phyloP scores from a whole-genome alignment of 1,284 basidiomycete species.

The Pascua guehoae region DNA sequence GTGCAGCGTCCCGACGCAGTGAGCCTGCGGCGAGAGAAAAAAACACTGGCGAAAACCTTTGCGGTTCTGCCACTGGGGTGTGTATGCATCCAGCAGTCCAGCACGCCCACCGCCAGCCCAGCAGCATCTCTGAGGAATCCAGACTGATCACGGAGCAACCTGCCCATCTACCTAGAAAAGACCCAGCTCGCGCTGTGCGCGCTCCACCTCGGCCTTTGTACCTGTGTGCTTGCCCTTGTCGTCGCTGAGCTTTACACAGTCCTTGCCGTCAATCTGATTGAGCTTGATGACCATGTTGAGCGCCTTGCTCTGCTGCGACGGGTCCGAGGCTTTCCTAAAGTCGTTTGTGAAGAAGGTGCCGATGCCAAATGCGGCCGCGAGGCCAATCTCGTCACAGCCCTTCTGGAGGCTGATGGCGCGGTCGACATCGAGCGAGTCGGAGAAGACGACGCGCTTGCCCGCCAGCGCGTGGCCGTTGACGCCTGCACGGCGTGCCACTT shows the following conservation, averaged over 20 bases:
- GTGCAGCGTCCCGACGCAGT: no score
- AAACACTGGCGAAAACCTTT: no score
- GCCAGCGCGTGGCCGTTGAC: conserved; percentile 57
- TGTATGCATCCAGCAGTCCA: no score
- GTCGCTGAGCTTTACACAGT: conserved; percentile 89
- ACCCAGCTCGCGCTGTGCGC: conserved; percentile 36
- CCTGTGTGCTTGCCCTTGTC: conserved; percentile 66
- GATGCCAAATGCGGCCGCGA: conserved; percentile 79
- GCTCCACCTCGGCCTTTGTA: conserved; percentile 36
- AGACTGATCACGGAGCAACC: not conserved
- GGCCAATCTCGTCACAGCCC: conserved; percentile 68
- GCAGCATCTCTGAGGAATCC: not conserved
- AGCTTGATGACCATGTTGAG: conserved; percentile 94
- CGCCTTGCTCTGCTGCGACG: conserved; percentile 65
- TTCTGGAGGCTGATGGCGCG: conserved; percentile 66
- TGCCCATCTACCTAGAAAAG: conserved; percentile 9
- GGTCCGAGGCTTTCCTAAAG: conserved; percentile 62
- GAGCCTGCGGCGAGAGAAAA: no score
- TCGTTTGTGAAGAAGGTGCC: conserved; percentile 90
- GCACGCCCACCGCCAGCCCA: no score
- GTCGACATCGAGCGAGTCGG: conserved; percentile 71
- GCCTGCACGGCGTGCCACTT: conserved; percentile 28
- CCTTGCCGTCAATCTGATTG: conserved; percentile 63
- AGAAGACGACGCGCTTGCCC: conserved; percentile 73
- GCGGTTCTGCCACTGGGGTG: no score